Percentiles rank a stretch among this genome's conserved stretches.
Conservation (phyloP, 805 yeast genomes). For the Scheffersomyces spartinae region DNA sequence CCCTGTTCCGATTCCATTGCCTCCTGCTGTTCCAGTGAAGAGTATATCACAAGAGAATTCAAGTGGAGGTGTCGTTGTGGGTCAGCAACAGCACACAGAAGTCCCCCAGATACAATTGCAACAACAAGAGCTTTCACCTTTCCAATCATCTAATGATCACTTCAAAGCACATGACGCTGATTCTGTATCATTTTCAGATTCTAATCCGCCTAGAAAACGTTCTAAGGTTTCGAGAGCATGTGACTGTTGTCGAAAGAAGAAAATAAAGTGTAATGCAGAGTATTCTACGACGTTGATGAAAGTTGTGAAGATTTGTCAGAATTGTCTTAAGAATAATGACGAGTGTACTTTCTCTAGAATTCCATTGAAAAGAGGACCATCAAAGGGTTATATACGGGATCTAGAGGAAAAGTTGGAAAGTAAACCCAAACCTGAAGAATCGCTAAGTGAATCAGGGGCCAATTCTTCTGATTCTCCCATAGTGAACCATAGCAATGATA, state of each 20-base stretch:
- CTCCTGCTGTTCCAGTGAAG: no score
- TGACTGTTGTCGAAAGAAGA: slow-evolving; percentile 68
- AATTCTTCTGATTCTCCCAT: no score
- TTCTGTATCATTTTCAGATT: no score
- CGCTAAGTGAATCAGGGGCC: neutral
- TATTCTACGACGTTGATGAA: slow-evolving; percentile 31
- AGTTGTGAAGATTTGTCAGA: slow-evolving; percentile 45
- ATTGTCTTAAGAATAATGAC: slow-evolving; percentile 50
- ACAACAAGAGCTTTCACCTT: no score
- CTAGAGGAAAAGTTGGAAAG: slow-evolving; percentile 23
- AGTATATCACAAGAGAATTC: no score
- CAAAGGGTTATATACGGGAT: slow-evolving; percentile 53
- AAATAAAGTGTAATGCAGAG: slow-evolving; percentile 59
- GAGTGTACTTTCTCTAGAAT: slow-evolving; percentile 57
- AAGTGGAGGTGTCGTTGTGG: no score
- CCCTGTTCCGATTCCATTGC: no score
- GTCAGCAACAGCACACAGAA: no score
- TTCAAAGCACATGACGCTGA: no score
- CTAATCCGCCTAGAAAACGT: slow-evolving; percentile 40
- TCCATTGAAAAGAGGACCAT: slow-evolving; percentile 72
- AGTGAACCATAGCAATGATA: neutral
- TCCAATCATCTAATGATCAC: no score
- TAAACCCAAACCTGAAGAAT: slow-evolving; percentile 1
- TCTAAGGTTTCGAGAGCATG: slow-evolving; percentile 74
- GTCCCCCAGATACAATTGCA: no score